These are phyloP conservation scores for Hyphodiscus hymeniophilus DNA, from an alignment of 495 filamentous ascomycete species.

Conservation along the genomic window DNA sequence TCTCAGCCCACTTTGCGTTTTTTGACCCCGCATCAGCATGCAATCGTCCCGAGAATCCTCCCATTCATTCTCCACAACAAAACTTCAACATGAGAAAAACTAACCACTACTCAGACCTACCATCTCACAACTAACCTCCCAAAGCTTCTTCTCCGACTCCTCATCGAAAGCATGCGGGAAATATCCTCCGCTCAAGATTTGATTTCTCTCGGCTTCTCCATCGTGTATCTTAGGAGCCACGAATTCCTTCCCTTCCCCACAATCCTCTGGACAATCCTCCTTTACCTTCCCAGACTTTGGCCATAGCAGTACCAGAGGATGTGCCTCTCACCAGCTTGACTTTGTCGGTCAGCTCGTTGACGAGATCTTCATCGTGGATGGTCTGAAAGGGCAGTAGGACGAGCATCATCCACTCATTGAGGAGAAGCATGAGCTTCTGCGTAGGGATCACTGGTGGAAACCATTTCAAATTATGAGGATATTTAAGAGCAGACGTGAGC, in stretches of 20 bases:
- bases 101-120: neutral
- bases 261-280: constrained; percentile 35
- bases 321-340: constrained; percentile 41
- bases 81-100: neutral
- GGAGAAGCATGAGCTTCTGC: neutral
- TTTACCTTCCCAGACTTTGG: constrained; percentile 24
- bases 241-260: constrained; percentile 8
- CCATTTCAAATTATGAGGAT: no score
- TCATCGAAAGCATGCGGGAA: neutral
- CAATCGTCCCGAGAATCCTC: no score
- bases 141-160: neutral
- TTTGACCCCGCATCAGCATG: no score
- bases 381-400: constrained; percentile 35
- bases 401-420: neutral
- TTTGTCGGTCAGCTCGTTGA: constrained; percentile 33
- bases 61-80: no score
- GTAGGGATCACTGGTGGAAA: neutral
- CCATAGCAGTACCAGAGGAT: constrained; percentile 40
- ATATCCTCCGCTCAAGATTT: neutral
- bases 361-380: constrained; percentile 36
- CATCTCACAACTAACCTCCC: constrained; percentile 2
- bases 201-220: neutral
- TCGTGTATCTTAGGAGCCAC: no score
- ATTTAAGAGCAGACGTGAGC: no score
- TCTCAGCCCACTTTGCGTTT: no score